phyloP scores from a whole-genome alignment of 768 basidiomycete genomes.

The Rhizopogon vulgaris region DNA sequence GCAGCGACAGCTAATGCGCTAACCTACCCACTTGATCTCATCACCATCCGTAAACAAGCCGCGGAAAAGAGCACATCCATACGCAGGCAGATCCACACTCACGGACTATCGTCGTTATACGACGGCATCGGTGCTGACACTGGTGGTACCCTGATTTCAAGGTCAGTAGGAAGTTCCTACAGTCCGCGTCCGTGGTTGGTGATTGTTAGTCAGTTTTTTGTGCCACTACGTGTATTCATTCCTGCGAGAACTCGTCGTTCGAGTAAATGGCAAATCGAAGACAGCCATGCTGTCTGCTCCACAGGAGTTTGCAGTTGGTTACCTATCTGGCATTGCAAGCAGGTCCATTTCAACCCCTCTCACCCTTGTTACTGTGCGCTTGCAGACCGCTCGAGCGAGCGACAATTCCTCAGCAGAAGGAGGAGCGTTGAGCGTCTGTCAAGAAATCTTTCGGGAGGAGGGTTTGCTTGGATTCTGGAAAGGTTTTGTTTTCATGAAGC shows the following conservation, averaged over 20 bases:
- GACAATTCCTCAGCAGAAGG: slow-evolving; percentile 19
- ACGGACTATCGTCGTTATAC: slow-evolving; percentile 43
- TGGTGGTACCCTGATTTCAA: slow-evolving; percentile 47
- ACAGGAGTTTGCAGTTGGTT: slow-evolving; percentile 51
- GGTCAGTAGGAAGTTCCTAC: slow-evolving; percentile 24
- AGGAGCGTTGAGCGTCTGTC: slow-evolving; percentile 17
- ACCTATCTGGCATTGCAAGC: slow-evolving; percentile 50
- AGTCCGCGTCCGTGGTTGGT: background rate
- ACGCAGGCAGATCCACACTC: slow-evolving; percentile 24
- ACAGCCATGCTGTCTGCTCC: slow-evolving; percentile 19
- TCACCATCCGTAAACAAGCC: slow-evolving; percentile 44
- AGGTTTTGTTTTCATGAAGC: slow-evolving; percentile 26
- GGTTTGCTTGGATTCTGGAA: slow-evolving; percentile 53
- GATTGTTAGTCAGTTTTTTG: slow-evolving; percentile 37
- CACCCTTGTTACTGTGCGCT: slow-evolving; percentile 47
- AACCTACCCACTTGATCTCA: slow-evolving; percentile 55
- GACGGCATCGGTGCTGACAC: slow-evolving; percentile 47
- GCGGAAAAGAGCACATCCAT: slow-evolving; percentile 4
- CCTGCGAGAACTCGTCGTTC: slow-evolving; percentile 36
- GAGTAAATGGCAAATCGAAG: slow-evolving; percentile 24
- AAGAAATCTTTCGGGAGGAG: slow-evolving; percentile 38
- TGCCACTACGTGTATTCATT: slow-evolving; percentile 57
- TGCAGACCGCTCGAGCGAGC: slow-evolving; percentile 39
- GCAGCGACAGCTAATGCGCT: slow-evolving; percentile 47
- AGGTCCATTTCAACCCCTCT: slow-evolving; percentile 51